Percentiles rank a stretch among this genome's conserved stretches.
phyloP scores from a whole-genome alignment of 768 basidiomycete species.

The Mycena maculata region DNA sequence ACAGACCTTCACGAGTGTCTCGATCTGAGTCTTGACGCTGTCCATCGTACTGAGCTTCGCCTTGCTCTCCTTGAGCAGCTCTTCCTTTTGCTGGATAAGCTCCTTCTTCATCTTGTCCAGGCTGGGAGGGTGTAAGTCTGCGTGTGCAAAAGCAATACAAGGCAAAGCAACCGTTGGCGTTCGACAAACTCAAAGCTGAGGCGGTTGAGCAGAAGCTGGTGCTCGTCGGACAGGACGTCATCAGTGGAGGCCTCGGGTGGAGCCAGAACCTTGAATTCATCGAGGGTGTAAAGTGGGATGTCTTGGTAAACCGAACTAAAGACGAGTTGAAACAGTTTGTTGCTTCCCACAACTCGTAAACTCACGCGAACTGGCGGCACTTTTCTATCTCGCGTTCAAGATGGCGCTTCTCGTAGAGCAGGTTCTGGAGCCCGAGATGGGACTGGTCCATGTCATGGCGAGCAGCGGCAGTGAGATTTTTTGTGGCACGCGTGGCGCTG shows the following conservation, averaged over 20 bases:
- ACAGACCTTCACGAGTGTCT: conserved; percentile 76
- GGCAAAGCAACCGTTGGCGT: conserved; percentile 76
- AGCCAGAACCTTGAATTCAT: conserved; percentile 77
- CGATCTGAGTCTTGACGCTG: conserved; percentile 82
- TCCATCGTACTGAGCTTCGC: conserved; percentile 79
- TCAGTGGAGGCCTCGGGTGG: conserved; percentile 73
- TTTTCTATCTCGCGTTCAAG: conserved; percentile 93
- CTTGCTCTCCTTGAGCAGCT: conserved; percentile 84
- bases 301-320: conserved; percentile 90
- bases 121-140: conserved; percentile 50
- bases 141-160: conserved; percentile 29
- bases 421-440: conserved; percentile 86
- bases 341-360: conserved; percentile 30
- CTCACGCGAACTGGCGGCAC: conserved; percentile 92
- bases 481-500: conserved; percentile 69
- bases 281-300: conserved; percentile 75
- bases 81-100: conserved; percentile 76
- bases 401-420: conserved; percentile 90
- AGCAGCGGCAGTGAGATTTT: conserved; percentile 81
- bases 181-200: conserved; percentile 89
- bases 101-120: conserved; percentile 79
- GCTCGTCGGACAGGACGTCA: conserved; percentile 73
- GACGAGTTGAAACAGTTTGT: conserved; percentile 11
- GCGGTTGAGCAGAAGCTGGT: conserved; percentile 89
- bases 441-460: conserved; percentile 92